These are phyloP conservation scores for Leccinum griseonigrum DNA, from an alignment of 1,284 basidiomycete species.

Conservation along the genomic window DNA sequence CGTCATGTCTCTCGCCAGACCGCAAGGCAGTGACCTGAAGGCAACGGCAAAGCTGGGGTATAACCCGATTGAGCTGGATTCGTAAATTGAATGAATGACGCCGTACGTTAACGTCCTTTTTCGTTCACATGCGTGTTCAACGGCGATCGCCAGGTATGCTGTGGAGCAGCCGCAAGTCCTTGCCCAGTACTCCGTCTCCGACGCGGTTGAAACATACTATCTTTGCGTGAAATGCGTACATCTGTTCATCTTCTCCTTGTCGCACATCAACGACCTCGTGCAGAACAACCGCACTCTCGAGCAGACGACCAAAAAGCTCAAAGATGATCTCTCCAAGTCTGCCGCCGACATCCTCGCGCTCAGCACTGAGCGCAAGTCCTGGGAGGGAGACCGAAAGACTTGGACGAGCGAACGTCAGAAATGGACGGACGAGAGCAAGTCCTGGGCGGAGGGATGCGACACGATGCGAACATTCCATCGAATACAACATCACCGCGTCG, in stretches of 20 bases:
- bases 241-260: slow-evolving; percentile 98
- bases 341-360: slow-evolving; percentile 17
- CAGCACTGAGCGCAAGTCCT: slow-evolving; percentile 21
- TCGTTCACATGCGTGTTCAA: slow-evolving; percentile 1
- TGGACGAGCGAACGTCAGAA: slow-evolving; percentile 44
- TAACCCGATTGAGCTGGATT: slow-evolving; percentile 96
- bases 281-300: slow-evolving; percentile 61
- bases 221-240: slow-evolving; percentile 99
- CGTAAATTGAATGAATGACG: slow-evolving; percentile 88
- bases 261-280: slow-evolving; percentile 67
- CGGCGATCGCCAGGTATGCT: slow-evolving; percentile 72
- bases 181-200: slow-evolving; percentile 98
- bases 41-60: slow-evolving; percentile 97
- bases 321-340: slow-evolving; percentile 42
- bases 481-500: slow-evolving; percentile 57
- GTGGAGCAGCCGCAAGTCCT: slow-evolving; percentile 94
- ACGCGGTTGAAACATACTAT: slow-evolving; percentile 99
- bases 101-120: slow-evolving; percentile 57
- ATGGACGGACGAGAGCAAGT: slow-evolving; percentile 50
- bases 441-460: slow-evolving; percentile 62
- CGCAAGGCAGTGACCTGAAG: slow-evolving; percentile 97
- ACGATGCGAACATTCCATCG: slow-evolving; percentile 59
- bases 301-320: slow-evolving; percentile 51
- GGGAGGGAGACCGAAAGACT: slow-evolving; percentile 35
- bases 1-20: slow-evolving; percentile 29